Conservation (phyloP, 176 grass and related monocot species). For the Ensete glaucum region DNA sequence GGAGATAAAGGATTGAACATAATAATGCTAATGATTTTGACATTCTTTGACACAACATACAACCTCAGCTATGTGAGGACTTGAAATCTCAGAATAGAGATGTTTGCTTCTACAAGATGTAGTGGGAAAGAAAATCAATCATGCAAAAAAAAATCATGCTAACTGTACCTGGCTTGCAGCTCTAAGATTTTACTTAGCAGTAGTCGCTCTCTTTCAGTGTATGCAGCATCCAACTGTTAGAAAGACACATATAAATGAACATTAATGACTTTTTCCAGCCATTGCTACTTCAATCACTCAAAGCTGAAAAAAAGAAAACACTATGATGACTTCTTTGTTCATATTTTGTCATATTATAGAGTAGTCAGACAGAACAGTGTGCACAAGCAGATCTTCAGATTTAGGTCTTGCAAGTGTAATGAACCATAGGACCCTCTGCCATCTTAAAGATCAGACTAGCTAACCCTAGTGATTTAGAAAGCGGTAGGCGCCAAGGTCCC, state of each 20-base stretch:
- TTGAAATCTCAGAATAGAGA: too few relatives aligned
- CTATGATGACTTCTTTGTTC: background rate
- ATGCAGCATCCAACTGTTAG: conserved; percentile 54
- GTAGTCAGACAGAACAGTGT: background rate
- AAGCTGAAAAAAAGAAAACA: background rate
- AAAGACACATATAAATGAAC: background rate
- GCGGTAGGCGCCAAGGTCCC: too few relatives aligned
- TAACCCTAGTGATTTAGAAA: background rate
- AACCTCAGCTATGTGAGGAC: too few relatives aligned
- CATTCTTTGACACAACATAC: too few relatives aligned
- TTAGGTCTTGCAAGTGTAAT: conserved; percentile 1
- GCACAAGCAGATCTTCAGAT: background rate
- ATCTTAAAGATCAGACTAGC: background rate
- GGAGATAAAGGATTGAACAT: too few relatives aligned
- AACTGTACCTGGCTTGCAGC: conserved; percentile 72
- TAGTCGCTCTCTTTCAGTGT: conserved; percentile 64
- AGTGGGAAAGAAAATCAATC: background rate
- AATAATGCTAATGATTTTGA: too few relatives aligned
- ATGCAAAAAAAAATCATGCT: background rate
- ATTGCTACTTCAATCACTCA: background rate
- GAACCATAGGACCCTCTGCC: background rate
- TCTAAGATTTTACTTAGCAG: conserved; percentile 89
- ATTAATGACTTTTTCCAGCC: too few relatives aligned
- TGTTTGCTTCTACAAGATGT: too few relatives aligned
- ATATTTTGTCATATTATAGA: background rate